A percentile compares a stretch with the other conserved stretches of the same genome.
Evolutionary conservation across 2,329 filamentous ascomycete species (phyloP).

Genomic region (Talaromyces piceae): DNA sequence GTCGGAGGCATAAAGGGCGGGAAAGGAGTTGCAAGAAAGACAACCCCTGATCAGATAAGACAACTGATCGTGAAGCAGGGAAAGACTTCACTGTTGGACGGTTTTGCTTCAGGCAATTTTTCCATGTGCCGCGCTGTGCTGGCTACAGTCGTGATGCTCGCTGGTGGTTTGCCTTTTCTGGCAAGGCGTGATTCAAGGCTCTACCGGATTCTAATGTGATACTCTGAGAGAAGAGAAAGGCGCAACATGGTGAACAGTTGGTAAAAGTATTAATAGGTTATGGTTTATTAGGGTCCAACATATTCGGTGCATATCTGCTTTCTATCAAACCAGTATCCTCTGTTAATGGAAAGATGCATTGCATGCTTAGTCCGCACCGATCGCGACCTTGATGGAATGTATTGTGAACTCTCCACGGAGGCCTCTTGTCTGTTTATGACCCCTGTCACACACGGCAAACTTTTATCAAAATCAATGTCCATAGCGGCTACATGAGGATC

Average conservation of each 20-base stretch:
- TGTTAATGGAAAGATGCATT: conserved; percentile 10
- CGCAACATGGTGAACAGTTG: background rate
- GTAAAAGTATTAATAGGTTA: background rate
- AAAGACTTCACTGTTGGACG: background rate
- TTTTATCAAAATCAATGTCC: background rate
- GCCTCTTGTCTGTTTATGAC: background rate
- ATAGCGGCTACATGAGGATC: background rate
- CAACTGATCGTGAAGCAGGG: background rate
- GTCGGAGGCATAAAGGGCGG: conserved; percentile 15
- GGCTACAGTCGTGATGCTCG: background rate
- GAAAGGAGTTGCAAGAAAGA: conserved; percentile 28
- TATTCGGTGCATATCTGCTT: background rate
- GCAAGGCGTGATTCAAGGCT: background rate
- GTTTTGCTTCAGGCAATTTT: background rate
- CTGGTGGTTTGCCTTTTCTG: background rate
- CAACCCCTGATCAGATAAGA: conserved; percentile 16
- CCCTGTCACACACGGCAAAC: background rate
- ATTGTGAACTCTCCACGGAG: background rate
- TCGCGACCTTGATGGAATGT: background rate
- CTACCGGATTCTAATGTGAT: too few species aligned
- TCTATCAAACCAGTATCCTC: conserved; percentile 10
- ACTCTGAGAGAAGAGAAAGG: background rate
- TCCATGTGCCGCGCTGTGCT: background rate
- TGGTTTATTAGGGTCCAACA: background rate
- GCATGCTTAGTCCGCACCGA: conserved; percentile 7